phyloP scores from a whole-genome alignment of 2,329 filamentous ascomycete genomes.

The Calycina herbarum region DNA sequence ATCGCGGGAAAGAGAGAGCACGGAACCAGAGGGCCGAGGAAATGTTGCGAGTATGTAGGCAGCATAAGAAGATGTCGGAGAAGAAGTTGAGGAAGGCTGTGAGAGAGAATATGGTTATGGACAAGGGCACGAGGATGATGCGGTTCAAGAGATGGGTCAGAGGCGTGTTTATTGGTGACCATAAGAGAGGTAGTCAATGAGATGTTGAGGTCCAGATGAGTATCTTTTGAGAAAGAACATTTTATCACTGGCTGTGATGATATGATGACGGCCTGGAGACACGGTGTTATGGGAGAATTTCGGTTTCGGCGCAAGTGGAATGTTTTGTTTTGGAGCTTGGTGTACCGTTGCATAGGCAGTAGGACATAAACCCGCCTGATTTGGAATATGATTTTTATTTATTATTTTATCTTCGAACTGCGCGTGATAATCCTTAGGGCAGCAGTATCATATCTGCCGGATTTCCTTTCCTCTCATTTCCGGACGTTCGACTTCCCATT shows the following conservation, averaged over 20 bases:
- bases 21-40: background rate
- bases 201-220: background rate
- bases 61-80: background rate
- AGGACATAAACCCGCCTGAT: background rate
- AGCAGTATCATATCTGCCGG: constrained; percentile 34
- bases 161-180: background rate
- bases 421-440: background rate
- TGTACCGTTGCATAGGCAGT: background rate
- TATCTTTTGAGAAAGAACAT: background rate
- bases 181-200: background rate
- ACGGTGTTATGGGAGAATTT: background rate
- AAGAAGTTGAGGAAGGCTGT: background rate
- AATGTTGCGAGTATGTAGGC: background rate
- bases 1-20: constrained; percentile 2
- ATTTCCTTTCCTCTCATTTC: constrained; percentile 88
- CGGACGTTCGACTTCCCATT: constrained; percentile 89
- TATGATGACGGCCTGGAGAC: background rate
- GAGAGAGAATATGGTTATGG: background rate
- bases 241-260: background rate
- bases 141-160: background rate
- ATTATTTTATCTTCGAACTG: background rate
- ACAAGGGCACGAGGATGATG: background rate
- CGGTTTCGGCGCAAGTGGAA: background rate
- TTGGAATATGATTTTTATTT: background rate
- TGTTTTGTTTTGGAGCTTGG: background rate